Percentiles rank a stretch among this genome's conserved stretches.
Conservation (phyloP, 352 stramenopile species). For the Peronospora farinosa region DNA sequence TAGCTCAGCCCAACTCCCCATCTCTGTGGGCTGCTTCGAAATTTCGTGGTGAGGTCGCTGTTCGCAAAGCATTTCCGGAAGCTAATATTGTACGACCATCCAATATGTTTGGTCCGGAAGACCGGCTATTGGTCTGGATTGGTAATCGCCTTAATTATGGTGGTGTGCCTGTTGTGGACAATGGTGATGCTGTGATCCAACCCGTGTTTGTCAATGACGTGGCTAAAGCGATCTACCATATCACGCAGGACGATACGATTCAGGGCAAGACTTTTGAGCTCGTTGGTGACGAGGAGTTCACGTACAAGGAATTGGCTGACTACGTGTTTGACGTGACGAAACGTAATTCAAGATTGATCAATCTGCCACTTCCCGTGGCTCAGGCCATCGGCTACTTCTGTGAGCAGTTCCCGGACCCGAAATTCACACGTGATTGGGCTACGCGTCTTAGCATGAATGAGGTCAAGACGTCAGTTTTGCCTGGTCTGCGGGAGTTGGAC, state of each 20-base stretch:
- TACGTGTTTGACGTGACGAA: slow-evolving; percentile 93
- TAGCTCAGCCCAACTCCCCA: slow-evolving; percentile 78
- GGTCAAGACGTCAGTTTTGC: slow-evolving; percentile 75
- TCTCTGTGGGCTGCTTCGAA: slow-evolving; percentile 80
- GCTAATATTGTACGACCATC: slow-evolving; percentile 94
- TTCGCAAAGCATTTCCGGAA: slow-evolving; percentile 91
- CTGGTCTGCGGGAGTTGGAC: slow-evolving; percentile 72
- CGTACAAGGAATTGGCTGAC: slow-evolving; percentile 93
- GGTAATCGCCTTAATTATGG: slow-evolving; percentile 65
- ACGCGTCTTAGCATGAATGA: slow-evolving; percentile 74
- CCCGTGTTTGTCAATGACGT: slow-evolving; percentile 88
- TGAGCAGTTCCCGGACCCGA: slow-evolving; percentile 79
- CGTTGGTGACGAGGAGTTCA: slow-evolving; percentile 94
- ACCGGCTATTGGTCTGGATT: slow-evolving; percentile 92
- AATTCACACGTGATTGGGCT: slow-evolving; percentile 76
- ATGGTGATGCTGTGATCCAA: slow-evolving; percentile 89
- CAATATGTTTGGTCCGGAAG: slow-evolving; percentile 93
- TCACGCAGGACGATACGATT: slow-evolving; percentile 76
- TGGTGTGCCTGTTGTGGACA: slow-evolving; percentile 90
- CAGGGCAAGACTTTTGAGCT: slow-evolving; percentile 93
- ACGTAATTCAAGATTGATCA: slow-evolving; percentile 64
- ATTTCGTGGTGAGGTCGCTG: slow-evolving; percentile 78
- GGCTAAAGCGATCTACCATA: slow-evolving; percentile 72
- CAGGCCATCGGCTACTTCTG: slow-evolving; percentile 73
- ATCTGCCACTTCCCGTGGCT: slow-evolving; percentile 72